A percentile compares a stretch with the other conserved stretches of the same genome.
Evolutionary conservation across 2,329 filamentous ascomycete species (phyloP).

Genomic region (Tolypocladium inflatum): DNA sequence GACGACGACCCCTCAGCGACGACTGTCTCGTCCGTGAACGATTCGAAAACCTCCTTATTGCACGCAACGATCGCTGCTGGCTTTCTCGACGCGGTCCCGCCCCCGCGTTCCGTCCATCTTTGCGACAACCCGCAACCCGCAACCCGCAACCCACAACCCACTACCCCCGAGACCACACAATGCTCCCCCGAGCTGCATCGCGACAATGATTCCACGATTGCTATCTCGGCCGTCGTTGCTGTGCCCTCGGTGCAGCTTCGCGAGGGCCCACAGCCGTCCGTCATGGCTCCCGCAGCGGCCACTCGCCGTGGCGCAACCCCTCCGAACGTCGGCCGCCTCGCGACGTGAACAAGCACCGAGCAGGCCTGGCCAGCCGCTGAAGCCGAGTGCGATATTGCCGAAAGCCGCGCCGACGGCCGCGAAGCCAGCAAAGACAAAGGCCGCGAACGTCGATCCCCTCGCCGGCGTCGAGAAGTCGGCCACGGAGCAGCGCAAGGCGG

Average conservation of each 20-base stretch:
- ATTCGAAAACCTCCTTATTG: background rate
- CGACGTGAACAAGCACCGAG: constrained; percentile 13
- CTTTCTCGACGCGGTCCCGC: background rate
- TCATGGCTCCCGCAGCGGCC: constrained; percentile 18
- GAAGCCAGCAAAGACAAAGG: constrained; percentile 6
- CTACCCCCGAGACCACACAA: constrained; percentile 7
- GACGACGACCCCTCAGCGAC: background rate
- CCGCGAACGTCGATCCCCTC: constrained; percentile 20
- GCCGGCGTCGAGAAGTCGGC: constrained; percentile 38
- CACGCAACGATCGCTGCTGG: background rate
- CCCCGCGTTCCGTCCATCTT: background rate
- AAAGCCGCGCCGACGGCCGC: constrained; percentile 7
- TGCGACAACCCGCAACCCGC: background rate
- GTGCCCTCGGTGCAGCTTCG: constrained; percentile 19
- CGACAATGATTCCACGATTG: constrained; percentile 27
- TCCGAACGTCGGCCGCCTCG: constrained; percentile 21
- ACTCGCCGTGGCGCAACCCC: constrained; percentile 1
- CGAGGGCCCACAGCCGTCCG: constrained; percentile 14
- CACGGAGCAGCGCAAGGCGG: constrained; percentile 87
- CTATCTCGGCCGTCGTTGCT: constrained; percentile 20
- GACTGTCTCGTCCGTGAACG: background rate
- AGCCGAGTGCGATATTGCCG: constrained; percentile 1
- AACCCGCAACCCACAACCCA: background rate
- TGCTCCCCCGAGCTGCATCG: constrained; percentile 14
- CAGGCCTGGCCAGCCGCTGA: background rate